phyloP scores from a whole-genome alignment of 2,329 filamentous ascomycete genomes.

The Xylaria sp. region DNA sequence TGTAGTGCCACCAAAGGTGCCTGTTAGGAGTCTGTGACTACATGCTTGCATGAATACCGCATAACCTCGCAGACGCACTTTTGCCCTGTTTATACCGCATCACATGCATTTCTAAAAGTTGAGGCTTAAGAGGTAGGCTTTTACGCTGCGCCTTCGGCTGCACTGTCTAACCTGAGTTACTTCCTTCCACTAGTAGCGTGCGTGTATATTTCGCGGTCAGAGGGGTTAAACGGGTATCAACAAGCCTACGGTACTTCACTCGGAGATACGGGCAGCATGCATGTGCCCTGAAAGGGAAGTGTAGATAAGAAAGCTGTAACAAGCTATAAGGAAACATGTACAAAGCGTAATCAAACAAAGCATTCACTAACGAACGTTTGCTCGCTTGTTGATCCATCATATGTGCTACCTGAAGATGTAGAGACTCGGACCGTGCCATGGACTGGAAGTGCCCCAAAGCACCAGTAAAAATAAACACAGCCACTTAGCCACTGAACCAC shows the following conservation, averaged over 20 bases:
- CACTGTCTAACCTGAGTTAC: neutral
- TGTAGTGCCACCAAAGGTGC: too few relatives aligned
- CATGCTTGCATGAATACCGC: too few relatives aligned
- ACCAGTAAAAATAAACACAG: neutral
- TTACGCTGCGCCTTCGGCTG: constrained; percentile 6
- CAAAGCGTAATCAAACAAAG: neutral
- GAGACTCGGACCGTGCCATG: neutral
- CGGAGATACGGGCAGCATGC: neutral
- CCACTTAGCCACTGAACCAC: neutral
- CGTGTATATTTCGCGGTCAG: constrained; percentile 3
- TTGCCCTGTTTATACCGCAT: constrained; percentile 1
- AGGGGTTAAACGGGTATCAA: neutral
- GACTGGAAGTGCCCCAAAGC: neutral
- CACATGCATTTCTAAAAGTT: constrained; percentile 14
- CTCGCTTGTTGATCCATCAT: neutral
- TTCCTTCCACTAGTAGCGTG: neutral
- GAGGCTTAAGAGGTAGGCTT: neutral
- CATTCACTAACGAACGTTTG: neutral
- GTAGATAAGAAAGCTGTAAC: neutral
- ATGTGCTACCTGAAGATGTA: neutral
- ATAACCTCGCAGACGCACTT: neutral
- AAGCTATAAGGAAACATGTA: neutral
- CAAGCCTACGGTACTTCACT: neutral
- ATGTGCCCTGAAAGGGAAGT: neutral
- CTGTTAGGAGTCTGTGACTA: too few relatives aligned